Percentiles rank a stretch among this genome's conserved stretches.
phyloP scores from a whole-genome alignment of 768 basidiomycete species.

The Mycena kentingensis region DNA sequence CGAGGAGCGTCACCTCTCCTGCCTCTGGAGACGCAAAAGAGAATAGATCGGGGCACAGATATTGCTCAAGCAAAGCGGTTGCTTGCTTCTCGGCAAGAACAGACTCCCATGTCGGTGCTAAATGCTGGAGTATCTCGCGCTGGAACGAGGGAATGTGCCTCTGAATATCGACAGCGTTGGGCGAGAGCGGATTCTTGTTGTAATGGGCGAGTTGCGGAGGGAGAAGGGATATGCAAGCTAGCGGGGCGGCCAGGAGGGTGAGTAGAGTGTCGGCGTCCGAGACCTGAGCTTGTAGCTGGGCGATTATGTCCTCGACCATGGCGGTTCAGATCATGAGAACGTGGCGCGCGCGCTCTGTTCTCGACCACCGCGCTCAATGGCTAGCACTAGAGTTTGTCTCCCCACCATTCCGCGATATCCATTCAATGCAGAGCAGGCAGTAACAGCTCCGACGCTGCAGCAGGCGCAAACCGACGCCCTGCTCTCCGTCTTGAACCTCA shows the following conservation, averaged over 20 bases:
- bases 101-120: conserved; percentile 71
- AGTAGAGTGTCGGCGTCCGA: conserved; percentile 54
- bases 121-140: conserved; percentile 57
- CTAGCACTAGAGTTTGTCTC: conserved; percentile 17
- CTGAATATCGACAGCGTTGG: conserved; percentile 33
- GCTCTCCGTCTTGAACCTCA: conserved; percentile 84
- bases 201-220: conserved; percentile 55
- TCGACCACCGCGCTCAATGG: no score
- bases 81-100: conserved; percentile 51
- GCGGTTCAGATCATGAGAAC: conserved; percentile 1
- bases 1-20: conserved; percentile 54
- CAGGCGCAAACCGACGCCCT: conserved; percentile 87
- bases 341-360: no score
- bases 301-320: conserved; percentile 41
- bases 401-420: background rate
- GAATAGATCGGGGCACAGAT: conserved; percentile 72
- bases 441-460: conserved; percentile 67
- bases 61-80: conserved; percentile 56
- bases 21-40: conserved; percentile 51
- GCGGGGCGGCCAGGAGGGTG: conserved; percentile 56
- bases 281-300: conserved; percentile 48
- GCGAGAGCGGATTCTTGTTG: conserved; percentile 42
- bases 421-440: conserved; percentile 29
- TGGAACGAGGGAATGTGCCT: conserved; percentile 64
- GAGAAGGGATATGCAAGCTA: conserved; percentile 58